Evolutionary conservation across 345 rosid genomes (phyloP), one percentile per base, ranked within the genome.

Genomic region (Odontarrhena argentea): DNA sequence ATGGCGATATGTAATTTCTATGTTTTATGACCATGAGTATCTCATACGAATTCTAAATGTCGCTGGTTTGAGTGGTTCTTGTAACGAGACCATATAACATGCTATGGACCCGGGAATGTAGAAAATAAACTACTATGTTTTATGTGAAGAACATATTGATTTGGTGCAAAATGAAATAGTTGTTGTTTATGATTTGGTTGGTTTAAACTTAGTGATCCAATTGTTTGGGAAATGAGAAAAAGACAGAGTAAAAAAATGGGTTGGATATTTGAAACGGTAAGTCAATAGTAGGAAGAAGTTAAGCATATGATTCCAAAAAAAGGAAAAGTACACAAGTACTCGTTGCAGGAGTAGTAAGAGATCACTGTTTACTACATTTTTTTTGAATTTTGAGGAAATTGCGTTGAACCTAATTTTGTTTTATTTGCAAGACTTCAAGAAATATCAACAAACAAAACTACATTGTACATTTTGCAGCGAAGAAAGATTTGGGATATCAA

Each of bases 331-430:
- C 66, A 42, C 9, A 72, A 65, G 66, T 65, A 55, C 70, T 65
- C 32, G 70, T 64, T 71, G 44, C 70, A 71, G 70, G 26, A 28
- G 43, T 46, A 35, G 63, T 28, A 46, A 62, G 56, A 70, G 56
- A 63, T 36, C 48, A 24, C 51, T 55, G 71, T 57, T 57, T 6
- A 32, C 8, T 59, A 11, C 67, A 28, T 51, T 35, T 50, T 40
- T 34, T 32, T 32, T 6, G 65, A 56, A 65, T 26, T 32, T 32
- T 63, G 43, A 55, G 37, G 34, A 50, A 57, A 7, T 15, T 57
- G 71, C 76, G 70, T 72, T 72, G 71, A 72, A 72, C 71, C 35
- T 65, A 65, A 2, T 72, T 72, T 72, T 72, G 76, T 72, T 65
- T 62, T 50, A 63, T 63, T 65, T 56, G 12, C 9, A 52, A 8